Evolutionary conservation across 2,329 filamentous ascomycete genomes (phyloP), one percentile per base, ranked within the genome.

Genomic region (Fonsecaea pugnacius): DNA sequence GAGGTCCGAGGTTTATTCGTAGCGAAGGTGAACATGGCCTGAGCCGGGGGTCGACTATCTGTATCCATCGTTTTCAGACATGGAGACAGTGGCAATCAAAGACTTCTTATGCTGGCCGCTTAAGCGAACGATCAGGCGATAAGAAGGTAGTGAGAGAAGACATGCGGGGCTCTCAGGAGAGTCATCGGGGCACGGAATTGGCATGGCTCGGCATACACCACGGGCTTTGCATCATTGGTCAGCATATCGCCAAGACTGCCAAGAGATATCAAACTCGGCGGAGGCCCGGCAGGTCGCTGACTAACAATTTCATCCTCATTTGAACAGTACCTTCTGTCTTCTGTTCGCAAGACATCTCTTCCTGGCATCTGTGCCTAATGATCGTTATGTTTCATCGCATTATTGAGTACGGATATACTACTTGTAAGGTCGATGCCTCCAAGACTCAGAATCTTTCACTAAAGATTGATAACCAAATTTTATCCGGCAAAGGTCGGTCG

Each of bases 11-110:
- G 12, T 52, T 60, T 43, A 10, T 30, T 54, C 53, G 27, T 54
- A 6, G 48, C 32, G n/a, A 55, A 38, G 33, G 57, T 32, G 18
- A 51, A 59, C 32, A 52, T 59, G 9, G 46, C 12, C 32, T 59
- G 57, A 27, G 52, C 16, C 12, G 57, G 57, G n/a, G 30, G 57
- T 27, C 35, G 57, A 51, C 46, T 35, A n/a, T 59, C 32, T 30
- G 35, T 33, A 6, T 46, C 43, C 27, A 43, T 59, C 57, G 35
- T 30, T n/a, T 52, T 59, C 51, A n/a, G 33, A 8, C 16, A n/a
- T 33, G 51, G 32, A 35, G 27, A n/a, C 16, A 33, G 51, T 18
- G 51, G 16, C 51, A 53, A 32, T n/a, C 14, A 30, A n/a, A 48
- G 43, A 14, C 43, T 48, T 12, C 21, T 24, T 18, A 14, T 48